phyloP scores from a whole-genome alignment of 345 rosid genomes.

The Mercurialis annua region DNA sequence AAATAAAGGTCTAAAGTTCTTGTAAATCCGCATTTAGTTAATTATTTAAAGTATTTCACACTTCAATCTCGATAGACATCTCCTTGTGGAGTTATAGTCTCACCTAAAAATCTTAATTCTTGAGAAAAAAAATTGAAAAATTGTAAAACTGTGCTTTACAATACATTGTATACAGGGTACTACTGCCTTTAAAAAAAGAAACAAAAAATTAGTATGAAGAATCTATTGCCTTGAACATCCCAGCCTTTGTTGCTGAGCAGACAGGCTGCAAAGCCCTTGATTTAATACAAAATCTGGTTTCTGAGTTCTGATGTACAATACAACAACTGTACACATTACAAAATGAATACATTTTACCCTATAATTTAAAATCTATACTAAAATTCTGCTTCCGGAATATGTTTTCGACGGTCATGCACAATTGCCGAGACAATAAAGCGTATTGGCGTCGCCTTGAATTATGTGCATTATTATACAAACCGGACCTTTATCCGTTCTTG shows the following conservation, averaged over 20 bases:
- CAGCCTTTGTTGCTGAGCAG: neutral
- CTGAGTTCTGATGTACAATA: slow-evolving; percentile 8
- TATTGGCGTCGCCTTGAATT: neutral
- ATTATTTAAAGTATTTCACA: too few species aligned
- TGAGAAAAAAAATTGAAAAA: neutral
- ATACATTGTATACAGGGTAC: neutral
- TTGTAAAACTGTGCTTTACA: neutral
- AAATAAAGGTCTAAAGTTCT: too few species aligned
- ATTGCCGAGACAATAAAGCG: too few species aligned
- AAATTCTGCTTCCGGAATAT: too few species aligned
- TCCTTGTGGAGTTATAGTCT: too few species aligned
- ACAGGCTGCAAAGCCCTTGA: neutral
- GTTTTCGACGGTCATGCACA: too few species aligned
- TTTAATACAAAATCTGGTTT: neutral
- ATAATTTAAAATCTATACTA: too few species aligned
- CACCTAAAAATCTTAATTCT: neutral
- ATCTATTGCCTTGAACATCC: neutral
- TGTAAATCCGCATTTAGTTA: too few species aligned
- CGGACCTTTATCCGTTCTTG: neutral
- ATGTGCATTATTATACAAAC: neutral
- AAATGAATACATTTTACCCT: neutral
- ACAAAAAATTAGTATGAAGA: neutral
- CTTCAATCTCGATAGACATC: too few species aligned
- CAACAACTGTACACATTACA: neutral
- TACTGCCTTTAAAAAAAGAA: neutral